Percentiles rank a stretch among this genome's conserved stretches.
These are phyloP conservation scores for Wickerhamiella kazuoi DNA, from an alignment of 805 yeast genomes.

Conservation along the genomic window DNA sequence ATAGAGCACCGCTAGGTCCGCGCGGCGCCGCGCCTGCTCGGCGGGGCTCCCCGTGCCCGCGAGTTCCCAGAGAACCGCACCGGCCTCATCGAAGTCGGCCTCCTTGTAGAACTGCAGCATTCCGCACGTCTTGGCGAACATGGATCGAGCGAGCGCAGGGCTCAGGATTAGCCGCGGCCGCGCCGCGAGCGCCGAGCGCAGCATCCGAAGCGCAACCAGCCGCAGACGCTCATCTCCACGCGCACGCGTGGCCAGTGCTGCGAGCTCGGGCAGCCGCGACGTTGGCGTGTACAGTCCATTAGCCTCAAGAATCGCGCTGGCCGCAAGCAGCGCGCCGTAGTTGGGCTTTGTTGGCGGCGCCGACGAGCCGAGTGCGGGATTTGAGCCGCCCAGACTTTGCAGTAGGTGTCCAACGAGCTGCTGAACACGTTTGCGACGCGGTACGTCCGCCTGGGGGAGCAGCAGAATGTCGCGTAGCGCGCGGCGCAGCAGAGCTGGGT, in stretches of 20 bases:
- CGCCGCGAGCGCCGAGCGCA: constrained; percentile 4
- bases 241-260: not conserved
- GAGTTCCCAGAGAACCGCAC: constrained; percentile 4
- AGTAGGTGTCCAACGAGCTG: constrained; percentile 2
- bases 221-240: not conserved
- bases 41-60: constrained; percentile 1
- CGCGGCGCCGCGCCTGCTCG: constrained; percentile 1
- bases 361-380: not conserved
- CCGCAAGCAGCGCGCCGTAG: constrained; percentile 1
- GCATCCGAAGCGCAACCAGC: constrained; percentile 4
- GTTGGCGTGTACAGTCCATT: constrained; percentile 6
- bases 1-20: not conserved
- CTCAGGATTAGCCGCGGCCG: constrained; percentile 6
- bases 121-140: constrained; percentile 1
- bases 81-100: constrained; percentile 4
- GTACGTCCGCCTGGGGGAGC: not conserved
- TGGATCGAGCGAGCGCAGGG: constrained; percentile 2
- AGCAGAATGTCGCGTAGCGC: not conserved
- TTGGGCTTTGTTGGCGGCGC: not conserved
- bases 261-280: constrained; percentile 1
- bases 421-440: not conserved
- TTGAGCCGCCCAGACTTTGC: not conserved
- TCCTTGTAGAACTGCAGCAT: constrained; percentile 3
- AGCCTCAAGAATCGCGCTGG: constrained; percentile 4
- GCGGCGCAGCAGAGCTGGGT: constrained; percentile 1